Percentiles rank a stretch among this genome's conserved stretches.
These are phyloP conservation scores for Ophiocordyceps camponoti-saundersi DNA, from an alignment of 2,329 filamentous ascomycete genomes.

Conservation along the genomic window DNA sequence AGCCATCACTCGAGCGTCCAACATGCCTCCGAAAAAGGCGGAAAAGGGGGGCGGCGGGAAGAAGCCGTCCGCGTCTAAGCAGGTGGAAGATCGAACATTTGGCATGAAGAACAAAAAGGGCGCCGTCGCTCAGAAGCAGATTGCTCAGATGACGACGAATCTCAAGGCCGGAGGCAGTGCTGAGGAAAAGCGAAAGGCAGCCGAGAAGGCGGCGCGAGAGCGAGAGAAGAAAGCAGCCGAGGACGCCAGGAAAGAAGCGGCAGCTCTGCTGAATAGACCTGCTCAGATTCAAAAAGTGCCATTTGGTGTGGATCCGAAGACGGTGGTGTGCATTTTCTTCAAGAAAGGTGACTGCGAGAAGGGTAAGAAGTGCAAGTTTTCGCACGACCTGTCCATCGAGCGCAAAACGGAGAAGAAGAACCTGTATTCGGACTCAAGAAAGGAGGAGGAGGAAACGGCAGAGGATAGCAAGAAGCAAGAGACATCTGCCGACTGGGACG, in stretches of 20 bases:
- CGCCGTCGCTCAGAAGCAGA: slow-evolving; percentile 73
- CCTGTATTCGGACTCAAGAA: slow-evolving; percentile 71
- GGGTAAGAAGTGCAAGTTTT: slow-evolving; percentile 95
- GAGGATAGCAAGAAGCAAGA: slow-evolving; percentile 72
- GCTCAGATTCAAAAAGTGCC: slow-evolving; percentile 95
- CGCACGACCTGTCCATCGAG: slow-evolving; percentile 77
- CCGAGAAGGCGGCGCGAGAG: slow-evolving; percentile 50
- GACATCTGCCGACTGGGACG: slow-evolving; percentile 93
- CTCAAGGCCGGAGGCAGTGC: slow-evolving; percentile 59
- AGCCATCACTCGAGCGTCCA: slow-evolving; percentile 17
- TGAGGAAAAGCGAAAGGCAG: slow-evolving; percentile 69
- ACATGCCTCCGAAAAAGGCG: slow-evolving; percentile 56
- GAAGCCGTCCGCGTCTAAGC: slow-evolving; percentile 39
- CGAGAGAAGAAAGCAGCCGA: slow-evolving; percentile 87
- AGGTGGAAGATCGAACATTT: slow-evolving; percentile 89
- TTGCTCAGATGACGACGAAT: slow-evolving; percentile 65
- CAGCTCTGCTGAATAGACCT: slow-evolving; percentile 73
- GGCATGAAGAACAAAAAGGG: slow-evolving; percentile 99
- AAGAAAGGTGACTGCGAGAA: slow-evolving; percentile 97
- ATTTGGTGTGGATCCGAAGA: slow-evolving; percentile 96
- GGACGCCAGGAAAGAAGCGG: slow-evolving; percentile 62
- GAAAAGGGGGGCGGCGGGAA: slow-evolving; percentile 36
- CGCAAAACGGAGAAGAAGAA: slow-evolving; percentile 86
- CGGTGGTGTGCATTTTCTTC: slow-evolving; percentile 87
- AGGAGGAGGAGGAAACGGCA: slow-evolving; percentile 46